Conservation (phyloP, 768 basidiomycete genomes). For the Mycena floridula region DNA sequence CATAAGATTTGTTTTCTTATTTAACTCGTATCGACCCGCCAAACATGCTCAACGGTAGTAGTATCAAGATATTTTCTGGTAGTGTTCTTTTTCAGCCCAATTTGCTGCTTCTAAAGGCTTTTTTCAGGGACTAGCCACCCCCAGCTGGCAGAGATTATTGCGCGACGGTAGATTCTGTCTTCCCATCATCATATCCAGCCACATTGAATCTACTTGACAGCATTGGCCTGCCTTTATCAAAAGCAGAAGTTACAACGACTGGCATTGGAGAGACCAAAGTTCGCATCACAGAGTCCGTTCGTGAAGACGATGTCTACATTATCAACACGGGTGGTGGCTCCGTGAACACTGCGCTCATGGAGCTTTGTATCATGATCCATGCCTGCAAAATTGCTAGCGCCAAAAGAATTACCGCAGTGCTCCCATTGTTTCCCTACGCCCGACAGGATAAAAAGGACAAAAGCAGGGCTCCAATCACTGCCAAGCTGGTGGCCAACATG, state of each 20-base stretch:
- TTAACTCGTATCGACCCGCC: no score
- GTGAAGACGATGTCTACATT: slow-evolving; percentile 98
- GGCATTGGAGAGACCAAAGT: slow-evolving; percentile 90
- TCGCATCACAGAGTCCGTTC: slow-evolving; percentile 89
- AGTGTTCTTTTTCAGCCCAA: slow-evolving; percentile 9
- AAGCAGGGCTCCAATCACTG: slow-evolving; percentile 94
- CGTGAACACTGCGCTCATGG: slow-evolving; percentile 95
- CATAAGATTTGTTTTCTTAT: no score
- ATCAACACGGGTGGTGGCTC: slow-evolving; percentile 87
- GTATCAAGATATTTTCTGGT: slow-evolving; percentile 57
- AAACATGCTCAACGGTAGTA: slow-evolving; percentile 51
- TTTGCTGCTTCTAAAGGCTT: slow-evolving; percentile 1
- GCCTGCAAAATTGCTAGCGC: slow-evolving; percentile 99
- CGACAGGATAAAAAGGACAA: slow-evolving; percentile 99
- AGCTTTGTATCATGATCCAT: slow-evolving; percentile 98
- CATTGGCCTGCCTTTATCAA: slow-evolving; percentile 84
- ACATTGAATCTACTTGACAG: slow-evolving; percentile 40
- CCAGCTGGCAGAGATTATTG: slow-evolving; percentile 90
- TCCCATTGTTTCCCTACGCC: slow-evolving; percentile 95
- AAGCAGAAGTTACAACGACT: slow-evolving; percentile 82
- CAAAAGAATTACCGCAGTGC: slow-evolving; percentile 95
- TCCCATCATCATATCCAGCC: slow-evolving; percentile 11
- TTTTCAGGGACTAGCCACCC: slow-evolving; percentile 86
- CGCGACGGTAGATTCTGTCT: slow-evolving; percentile 64
- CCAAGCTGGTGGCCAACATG: slow-evolving; percentile 98